A percentile compares a stretch with the other conserved stretches of the same genome.
These are phyloP conservation scores for Puccinia sorghi DNA, from an alignment of 1,284 basidiomycete species.

Conservation along the genomic window DNA sequence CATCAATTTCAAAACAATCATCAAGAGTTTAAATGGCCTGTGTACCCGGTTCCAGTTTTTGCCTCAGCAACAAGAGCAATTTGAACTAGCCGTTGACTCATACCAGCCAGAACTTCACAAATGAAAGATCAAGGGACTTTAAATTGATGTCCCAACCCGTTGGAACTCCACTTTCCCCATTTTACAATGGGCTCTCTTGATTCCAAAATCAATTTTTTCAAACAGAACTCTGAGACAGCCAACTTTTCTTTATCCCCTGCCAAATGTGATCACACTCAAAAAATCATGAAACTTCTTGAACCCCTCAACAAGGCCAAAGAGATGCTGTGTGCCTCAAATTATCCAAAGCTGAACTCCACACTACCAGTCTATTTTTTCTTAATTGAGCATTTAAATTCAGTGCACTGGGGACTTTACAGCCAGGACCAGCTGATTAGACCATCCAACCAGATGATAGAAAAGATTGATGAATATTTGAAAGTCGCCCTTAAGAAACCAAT, in stretches of 20 bases:
- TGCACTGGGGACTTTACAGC: background rate
- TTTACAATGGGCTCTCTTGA: background rate
- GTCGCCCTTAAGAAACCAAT: background rate
- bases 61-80: background rate
- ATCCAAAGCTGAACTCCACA: background rate
- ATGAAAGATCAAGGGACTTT: background rate
- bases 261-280: slow-evolving; percentile 1
- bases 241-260: background rate
- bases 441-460: background rate
- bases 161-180: background rate
- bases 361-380: background rate
- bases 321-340: background rate
- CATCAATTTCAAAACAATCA: background rate
- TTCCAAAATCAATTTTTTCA: background rate
- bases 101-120: background rate
- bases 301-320: background rate
- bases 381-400: background rate
- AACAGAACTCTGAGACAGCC: background rate
- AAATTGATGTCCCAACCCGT: background rate
- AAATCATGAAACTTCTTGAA: background rate
- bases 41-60: background rate
- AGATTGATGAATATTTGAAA: background rate
- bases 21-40: background rate
- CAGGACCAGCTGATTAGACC: background rate
- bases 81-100: background rate